Conservation (phyloP, 441 rosid genomes). For the Syzygium syzygioides region DNA sequence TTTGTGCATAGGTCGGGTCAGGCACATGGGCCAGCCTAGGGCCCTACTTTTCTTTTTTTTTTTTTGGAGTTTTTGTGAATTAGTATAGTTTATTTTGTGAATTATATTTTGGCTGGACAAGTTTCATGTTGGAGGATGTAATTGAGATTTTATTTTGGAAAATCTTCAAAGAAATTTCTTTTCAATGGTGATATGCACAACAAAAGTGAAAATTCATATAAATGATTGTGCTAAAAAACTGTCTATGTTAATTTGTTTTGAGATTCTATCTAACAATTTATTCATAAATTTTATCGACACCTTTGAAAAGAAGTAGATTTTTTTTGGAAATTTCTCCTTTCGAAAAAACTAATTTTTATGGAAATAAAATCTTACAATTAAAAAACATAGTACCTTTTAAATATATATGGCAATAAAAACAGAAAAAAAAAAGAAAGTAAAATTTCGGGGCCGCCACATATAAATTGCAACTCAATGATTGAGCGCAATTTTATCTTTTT, state of each 20-base stretch:
- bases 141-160: too few relatives aligned
- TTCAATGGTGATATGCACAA: too few relatives aligned
- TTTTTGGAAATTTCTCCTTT: not conserved
- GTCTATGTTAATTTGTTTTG: too few relatives aligned
- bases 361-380: not conserved
- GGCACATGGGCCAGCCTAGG: not conserved
- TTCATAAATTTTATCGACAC: not conserved
- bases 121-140: too few relatives aligned
- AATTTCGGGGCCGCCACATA: not conserved
- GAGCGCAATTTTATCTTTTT: not conserved
- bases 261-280: too few relatives aligned
- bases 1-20: not conserved
- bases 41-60: rapidly evolving
- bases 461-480: not conserved
- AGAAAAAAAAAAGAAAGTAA: not conserved
- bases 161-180: too few relatives aligned
- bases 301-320: not conserved
- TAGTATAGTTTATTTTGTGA: not conserved
- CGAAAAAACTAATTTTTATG: not conserved
- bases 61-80: not conserved
- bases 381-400: not conserved
- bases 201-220: too few relatives aligned
- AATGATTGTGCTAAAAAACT: too few relatives aligned
- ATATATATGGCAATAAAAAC: not conserved
- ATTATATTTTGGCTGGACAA: not conserved